A percentile compares a stretch with the other conserved stretches of the same genome.
Conservation (phyloP, 768 basidiomycete genomes). For the Lactarius indigo region DNA sequence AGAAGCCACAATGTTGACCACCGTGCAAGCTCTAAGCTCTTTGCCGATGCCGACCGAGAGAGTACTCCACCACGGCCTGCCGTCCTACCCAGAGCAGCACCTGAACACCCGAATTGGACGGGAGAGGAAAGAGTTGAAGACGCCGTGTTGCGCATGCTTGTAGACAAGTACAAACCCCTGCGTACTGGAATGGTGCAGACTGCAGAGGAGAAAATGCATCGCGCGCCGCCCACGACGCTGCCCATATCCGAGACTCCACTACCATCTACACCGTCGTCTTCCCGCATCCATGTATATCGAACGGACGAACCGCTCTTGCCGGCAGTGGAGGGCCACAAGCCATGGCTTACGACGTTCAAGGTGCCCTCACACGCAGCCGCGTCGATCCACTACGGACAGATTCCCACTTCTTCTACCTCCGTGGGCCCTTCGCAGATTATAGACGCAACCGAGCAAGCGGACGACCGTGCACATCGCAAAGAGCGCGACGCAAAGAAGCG, state of each 20-base stretch:
- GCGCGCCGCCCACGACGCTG: constrained; percentile 38
- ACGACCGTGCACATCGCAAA: constrained; percentile 41
- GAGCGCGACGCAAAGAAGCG: constrained; percentile 52
- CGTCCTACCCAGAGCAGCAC: constrained; percentile 35
- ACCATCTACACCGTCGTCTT: constrained; percentile 7
- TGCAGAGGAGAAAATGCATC: constrained; percentile 65
- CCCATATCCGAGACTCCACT: constrained; percentile 16
- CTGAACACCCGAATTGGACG: constrained; percentile 64
- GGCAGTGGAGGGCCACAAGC: constrained; percentile 52
- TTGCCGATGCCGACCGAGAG: constrained; percentile 54
- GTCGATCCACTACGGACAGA: constrained; percentile 50
- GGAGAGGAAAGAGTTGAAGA: constrained; percentile 71
- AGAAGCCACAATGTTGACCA: constrained; percentile 20
- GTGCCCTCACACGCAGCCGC: constrained; percentile 51
- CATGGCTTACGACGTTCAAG: constrained; percentile 69
- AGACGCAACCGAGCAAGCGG: constrained; percentile 26
- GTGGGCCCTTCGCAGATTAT: constrained; percentile 8
- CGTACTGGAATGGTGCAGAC: constrained; percentile 54
- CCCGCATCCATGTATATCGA: constrained; percentile 16
- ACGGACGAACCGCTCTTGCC: constrained; percentile 52
- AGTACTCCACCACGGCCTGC: constrained; percentile 12
- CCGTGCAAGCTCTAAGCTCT: constrained; percentile 56
- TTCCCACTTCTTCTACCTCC: constrained; percentile 33
- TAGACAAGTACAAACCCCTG: constrained; percentile 83
- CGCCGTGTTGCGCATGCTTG: constrained; percentile 76